Evolutionary conservation across 1,139 yeast species (phyloP), one percentile per base, ranked within the genome.

Genomic region (Scheffersomyces lignicola): DNA sequence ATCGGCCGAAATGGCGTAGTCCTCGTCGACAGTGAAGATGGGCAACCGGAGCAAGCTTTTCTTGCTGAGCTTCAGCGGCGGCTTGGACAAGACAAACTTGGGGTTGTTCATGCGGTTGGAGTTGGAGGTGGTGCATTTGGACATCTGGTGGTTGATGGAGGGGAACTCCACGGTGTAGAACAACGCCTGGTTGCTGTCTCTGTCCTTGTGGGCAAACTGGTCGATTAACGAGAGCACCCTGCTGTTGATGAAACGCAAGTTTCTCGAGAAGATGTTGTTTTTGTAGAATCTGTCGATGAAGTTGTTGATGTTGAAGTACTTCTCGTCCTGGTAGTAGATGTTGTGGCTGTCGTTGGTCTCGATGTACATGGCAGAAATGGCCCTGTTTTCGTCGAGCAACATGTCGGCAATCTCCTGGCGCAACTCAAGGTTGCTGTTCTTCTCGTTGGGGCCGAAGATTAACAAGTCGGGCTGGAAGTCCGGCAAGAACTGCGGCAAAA

Each of bases 381-480:
- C 48, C 30, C 61, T 50, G 22, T 51, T 32, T 36, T 42, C 42
- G 33, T 36, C 40, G 24, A 34, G 30, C 13, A 33, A 25, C 2
- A 15, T 16, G 35, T 28, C 18, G 36, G 12, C 40, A 40, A 3
- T 12, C 5, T 5, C 9, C 4, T 13, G 8, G 11, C 29, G n/a
- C 8, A 8, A 22, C 17, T 28, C 18, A 3, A 10, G 20, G 7
- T 33, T 4, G n/a, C 32, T 20, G 3, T 46, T 41, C 7, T 66
- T 66, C 41, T 61, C 68, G 36, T 61, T 57, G 3, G 76, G 74
- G 1, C 76, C 74, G 11, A 67, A 36, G 12, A 71, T 35, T 2
- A 70, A 59, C 46, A 70, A 51, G 43, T 71, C 76, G 1, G 69
- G 62, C 3, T 47, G 40, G 37, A 60, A 54, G 8, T 52, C 49